Evolutionary conservation across 768 basidiomycete genomes (phyloP), one percentile per base, ranked within the genome.

Genomic region (Leucocoprinus leucothites): DNA sequence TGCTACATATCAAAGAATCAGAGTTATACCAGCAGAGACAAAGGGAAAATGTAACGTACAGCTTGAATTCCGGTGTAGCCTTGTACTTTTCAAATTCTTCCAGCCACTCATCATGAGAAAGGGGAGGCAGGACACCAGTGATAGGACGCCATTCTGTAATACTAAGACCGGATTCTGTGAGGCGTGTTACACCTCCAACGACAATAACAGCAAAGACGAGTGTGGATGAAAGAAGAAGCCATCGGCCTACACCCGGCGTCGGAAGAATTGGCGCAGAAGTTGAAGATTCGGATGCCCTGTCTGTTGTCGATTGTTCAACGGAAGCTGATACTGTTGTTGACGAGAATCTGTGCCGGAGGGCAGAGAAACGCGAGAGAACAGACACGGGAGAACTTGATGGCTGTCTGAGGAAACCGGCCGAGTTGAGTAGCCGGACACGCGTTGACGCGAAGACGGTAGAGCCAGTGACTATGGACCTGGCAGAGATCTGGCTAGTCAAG

Each of bases 61-160:
- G 69, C 69, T 92, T 91, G 71, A 93, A 98, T 72, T 99, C 97
- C 0, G 97, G 97, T 1, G 95, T 97, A 14, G 79, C 79, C 70
- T 87, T 91, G 77, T 99, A 95, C 73, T 98, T 98, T 34, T 86
- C 82, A 67, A 98, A 98, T 66, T 98, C 96, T 22, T 71, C 75
- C 58, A 82, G 75, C 97, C 97, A 99, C 47, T 91, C 84, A 7
- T 74, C 82, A 21, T 77, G 69, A 1, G 82, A 82, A 35, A 94
- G 70, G 0, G 97, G 97, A 16, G 95, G 95, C 16, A 94, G 66
- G 48, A 92, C 75, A 14, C 97, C 97, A 22, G 91, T 87, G 51
- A 98, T 84, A 11, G 96, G 94, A 49, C 82, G 80, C 97, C 97
- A 99, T 78, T 99, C 97, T 21, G 94, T 97, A 68, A 99, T 99